Base-by-base conservation (phyloP, 2,329 filamentous ascomycete genomes). In the Arthrocladium fulminans region DNA sequence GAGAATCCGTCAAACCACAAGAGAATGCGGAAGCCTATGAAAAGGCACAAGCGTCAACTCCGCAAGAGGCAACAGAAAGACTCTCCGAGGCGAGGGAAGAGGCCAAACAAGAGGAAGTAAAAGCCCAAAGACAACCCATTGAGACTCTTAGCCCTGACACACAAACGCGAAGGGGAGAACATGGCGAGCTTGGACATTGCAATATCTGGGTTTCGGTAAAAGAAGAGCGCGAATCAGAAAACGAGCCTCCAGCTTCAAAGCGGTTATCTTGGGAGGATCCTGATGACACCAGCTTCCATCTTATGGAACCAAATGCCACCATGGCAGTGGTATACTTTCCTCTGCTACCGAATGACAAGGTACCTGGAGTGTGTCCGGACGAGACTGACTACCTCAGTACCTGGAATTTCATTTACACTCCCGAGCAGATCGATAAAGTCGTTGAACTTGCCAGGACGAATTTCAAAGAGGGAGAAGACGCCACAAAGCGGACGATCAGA, bases 321-420 rank as follows among this genome's bases (percentile, higher is more conserved):
- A 84, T 98, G 34, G 79, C 89, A 0, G 82, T 98, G 2, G 74
- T 94, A 13, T 98, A 98, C 68, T 83, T 96, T 60, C 92, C 92
- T 0, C 83, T 96, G 53, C 72, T 97, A 12, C 79, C 84, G 23
- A 97, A 98, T 63, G 51, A 59, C 2, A 83, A 84, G 51, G 83
- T 88, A 0, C 77, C 82, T 0, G 85, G 80, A 37, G 83, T 97
- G n/a, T 84, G 95, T 57, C 92, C 92, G 0, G 81, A 82, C 20
- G 79, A 77, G 2, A 85, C 80, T 46, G 88, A 95, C 51, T 97
- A 88, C 66, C 80, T 97, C 72, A 87, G 81, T 57, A 98, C 92
- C 0, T 98, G 92, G 92, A 98, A 98, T 63, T 97, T 97, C 63
- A 82, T 96, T 24, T 98, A 97, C 65, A 94, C 86, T 1, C 83